A percentile compares a stretch with the other conserved stretches of the same genome.
Conservation (phyloP, 2,329 filamentous ascomycete species). For the Zelopaecilomyces penicillatus region DNA sequence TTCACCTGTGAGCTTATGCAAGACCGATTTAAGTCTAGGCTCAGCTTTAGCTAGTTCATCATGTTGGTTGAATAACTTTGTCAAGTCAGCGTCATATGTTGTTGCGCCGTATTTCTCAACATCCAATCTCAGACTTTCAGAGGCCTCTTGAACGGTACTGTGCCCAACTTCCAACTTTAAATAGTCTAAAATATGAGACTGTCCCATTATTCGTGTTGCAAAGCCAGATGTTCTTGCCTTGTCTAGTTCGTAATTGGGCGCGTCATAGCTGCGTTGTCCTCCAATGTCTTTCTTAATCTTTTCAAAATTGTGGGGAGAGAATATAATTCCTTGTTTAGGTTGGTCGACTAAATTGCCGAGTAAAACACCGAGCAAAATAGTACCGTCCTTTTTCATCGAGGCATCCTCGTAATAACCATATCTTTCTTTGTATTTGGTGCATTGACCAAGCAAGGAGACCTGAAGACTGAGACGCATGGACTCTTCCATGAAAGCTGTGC, state of each 20-base stretch:
- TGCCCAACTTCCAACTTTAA: conserved; percentile 49
- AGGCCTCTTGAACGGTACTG: conserved; percentile 28
- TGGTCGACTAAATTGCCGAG: conserved; percentile 50
- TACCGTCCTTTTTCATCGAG: conserved; percentile 35
- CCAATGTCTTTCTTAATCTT: conserved; percentile 14
- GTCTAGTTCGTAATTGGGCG: conserved; percentile 38
- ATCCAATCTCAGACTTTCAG: conserved; percentile 23
- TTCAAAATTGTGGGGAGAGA: conserved; percentile 31
- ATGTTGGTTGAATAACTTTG: conserved; percentile 22
- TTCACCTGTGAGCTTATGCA: conserved; percentile 24
- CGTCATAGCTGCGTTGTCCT: conserved; percentile 14
- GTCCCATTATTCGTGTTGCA: conserved; percentile 12
- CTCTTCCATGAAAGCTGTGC: conserved; percentile 38
- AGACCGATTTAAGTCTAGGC: conserved; percentile 21
- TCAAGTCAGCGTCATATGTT: conserved; percentile 10
- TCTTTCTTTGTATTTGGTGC: conserved; percentile 56
- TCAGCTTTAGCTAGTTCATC: conserved; percentile 21
- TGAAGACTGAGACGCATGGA: conserved; percentile 52
- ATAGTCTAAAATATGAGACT: conserved; percentile 51
- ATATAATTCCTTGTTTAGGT: conserved; percentile 45
- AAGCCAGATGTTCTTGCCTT: conserved; percentile 10
- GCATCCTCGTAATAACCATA: conserved; percentile 49
- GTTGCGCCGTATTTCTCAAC: conserved; percentile 6
- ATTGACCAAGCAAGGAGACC: conserved; percentile 50
- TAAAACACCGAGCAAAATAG: conserved; percentile 42